Conservation (phyloP, 164 flowering plant species). For the Macadamia integrifolia region DNA sequence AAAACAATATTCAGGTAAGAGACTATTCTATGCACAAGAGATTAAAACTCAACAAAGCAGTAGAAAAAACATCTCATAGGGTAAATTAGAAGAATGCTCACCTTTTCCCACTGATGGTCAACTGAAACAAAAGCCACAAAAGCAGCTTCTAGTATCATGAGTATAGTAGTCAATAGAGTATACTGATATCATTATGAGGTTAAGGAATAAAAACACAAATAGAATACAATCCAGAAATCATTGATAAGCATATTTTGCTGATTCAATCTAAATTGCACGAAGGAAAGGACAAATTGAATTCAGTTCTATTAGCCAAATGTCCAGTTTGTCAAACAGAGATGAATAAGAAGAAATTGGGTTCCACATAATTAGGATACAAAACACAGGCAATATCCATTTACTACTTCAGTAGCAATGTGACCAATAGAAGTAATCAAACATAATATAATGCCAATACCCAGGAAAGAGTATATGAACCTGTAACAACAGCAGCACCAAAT, state of each 20-base stretch:
- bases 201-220: slow-evolving; percentile 20
- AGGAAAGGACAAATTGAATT: no score
- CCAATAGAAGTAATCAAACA: slow-evolving; percentile 62
- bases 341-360: background rate
- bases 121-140: slow-evolving; percentile 54
- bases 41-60: background rate
- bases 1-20: background rate
- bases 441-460: slow-evolving; percentile 60
- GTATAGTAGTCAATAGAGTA: slow-evolving; percentile 36
- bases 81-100: slow-evolving; percentile 12
- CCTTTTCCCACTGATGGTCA: slow-evolving; percentile 74
- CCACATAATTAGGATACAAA: slow-evolving; percentile 53
- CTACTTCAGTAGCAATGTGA: slow-evolving; percentile 65
- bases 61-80: background rate
- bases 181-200: slow-evolving; percentile 39
- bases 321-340: no score
- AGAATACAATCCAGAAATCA: slow-evolving; percentile 3
- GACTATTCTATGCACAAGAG: background rate
- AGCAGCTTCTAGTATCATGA: slow-evolving; percentile 58
- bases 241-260: background rate
- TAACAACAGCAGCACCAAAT: slow-evolving; percentile 1
- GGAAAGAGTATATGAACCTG: slow-evolving; percentile 82
- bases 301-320: no score
- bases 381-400: slow-evolving; percentile 75
- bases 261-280: no score